phyloP scores from a whole-genome alignment of 1,284 basidiomycete species.

The Tylopilus sp. region DNA sequence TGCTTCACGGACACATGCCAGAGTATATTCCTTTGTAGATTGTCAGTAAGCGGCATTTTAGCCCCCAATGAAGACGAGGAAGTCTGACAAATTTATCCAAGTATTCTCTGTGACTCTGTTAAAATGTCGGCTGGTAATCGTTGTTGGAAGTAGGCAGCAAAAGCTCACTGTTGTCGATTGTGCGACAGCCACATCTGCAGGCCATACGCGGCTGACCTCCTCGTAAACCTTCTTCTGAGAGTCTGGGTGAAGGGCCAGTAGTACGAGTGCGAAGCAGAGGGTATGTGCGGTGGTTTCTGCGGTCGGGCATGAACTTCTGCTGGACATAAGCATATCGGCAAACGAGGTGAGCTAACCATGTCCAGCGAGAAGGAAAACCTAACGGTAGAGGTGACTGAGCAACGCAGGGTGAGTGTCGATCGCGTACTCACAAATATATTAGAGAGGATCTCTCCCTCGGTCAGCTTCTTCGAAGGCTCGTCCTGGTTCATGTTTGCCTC shows the following conservation, averaged over 20 bases:
- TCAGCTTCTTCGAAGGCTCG: conserved; percentile 31
- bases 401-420: neutral
- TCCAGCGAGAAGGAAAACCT: conserved; percentile 41
- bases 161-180: conserved; percentile 18
- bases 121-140: neutral
- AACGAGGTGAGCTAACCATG: conserved; percentile 17
- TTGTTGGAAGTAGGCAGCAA: neutral
- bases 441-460: conserved; percentile 44
- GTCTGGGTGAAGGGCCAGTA: conserved; percentile 47
- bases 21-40: conserved; percentile 37
- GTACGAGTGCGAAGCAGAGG: conserved; percentile 38
- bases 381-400: neutral
- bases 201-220: conserved; percentile 38
- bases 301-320: conserved; percentile 1
- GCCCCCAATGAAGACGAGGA: neutral
- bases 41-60: neutral
- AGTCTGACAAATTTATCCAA: conserved; percentile 34
- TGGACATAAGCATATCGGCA: neutral
- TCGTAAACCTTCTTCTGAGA: conserved; percentile 42
- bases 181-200: conserved; percentile 26
- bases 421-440: conserved; percentile 41
- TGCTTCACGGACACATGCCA: conserved; percentile 42
- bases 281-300: conserved; percentile 46
- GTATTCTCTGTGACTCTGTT: conserved; percentile 37
- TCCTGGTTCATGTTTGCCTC: conserved; percentile 42